Evolutionary conservation across 2,329 filamentous ascomycete genomes (phyloP).

Genomic region (Tolypocladium cylindrosporum): DNA sequence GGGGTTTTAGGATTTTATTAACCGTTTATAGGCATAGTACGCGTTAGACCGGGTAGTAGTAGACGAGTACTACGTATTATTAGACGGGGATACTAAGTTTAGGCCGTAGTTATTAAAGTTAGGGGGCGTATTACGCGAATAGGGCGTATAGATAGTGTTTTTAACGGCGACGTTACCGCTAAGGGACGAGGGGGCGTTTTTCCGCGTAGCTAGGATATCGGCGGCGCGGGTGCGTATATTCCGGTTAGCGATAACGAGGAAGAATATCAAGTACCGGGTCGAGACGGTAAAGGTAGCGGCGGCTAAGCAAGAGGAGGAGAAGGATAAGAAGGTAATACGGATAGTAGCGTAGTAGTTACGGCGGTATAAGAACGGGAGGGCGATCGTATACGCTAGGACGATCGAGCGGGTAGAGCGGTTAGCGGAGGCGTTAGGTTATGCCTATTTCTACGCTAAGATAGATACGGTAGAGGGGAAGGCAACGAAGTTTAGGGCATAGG

Average conservation of each 20-base stretch:
- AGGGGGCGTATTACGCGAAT: no score
- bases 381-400: not conserved
- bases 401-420: not conserved
- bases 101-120: no score
- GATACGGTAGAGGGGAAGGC: not conserved
- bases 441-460: not conserved
- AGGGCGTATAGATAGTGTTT: constrained; percentile 2
- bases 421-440: not conserved
- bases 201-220: not conserved
- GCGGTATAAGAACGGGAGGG: not conserved
- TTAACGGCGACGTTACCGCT: constrained; percentile 4
- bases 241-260: not conserved
- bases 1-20: no score
- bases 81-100: no score
- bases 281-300: not conserved
- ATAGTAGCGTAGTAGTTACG: not conserved
- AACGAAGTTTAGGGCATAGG: not conserved
- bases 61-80: no score
- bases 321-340: not conserved
- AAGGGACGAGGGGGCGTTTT: constrained; percentile 1
- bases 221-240: not conserved
- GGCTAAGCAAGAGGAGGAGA: not conserved
- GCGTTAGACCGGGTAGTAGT: no score
- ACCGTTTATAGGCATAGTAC: no score
- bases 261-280: not conserved